phyloP scores from a whole-genome alignment of 495 filamentous ascomycete species.

The Trichoderma virens region DNA sequence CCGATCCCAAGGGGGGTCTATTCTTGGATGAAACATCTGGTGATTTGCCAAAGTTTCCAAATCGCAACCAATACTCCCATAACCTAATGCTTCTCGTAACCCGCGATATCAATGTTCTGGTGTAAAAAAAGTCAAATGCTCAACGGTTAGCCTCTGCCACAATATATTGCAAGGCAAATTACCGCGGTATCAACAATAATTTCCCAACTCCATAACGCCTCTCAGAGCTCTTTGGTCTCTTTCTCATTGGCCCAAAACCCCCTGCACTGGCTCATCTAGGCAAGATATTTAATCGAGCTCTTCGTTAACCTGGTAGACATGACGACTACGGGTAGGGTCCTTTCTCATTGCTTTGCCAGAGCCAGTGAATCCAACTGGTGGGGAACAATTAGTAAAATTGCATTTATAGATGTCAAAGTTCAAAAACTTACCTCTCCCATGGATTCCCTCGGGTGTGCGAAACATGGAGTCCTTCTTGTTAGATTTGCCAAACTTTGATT shows the following conservation, averaged over 20 bases:
- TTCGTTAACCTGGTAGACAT: slow-evolving; percentile 77
- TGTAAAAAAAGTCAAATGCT: neutral
- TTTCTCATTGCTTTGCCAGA: slow-evolving; percentile 93
- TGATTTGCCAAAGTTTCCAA: neutral
- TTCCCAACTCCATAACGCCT: neutral
- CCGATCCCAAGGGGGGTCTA: slow-evolving; percentile 1
- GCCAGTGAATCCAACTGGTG: slow-evolving; percentile 84
- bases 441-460: slow-evolving; percentile 75
- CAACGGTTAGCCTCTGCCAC: neutral
- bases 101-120: neutral
- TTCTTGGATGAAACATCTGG: neutral
- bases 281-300: slow-evolving; percentile 50
- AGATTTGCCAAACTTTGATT: slow-evolving; percentile 68
- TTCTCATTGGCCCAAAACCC: neutral
- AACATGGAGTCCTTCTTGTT: slow-evolving; percentile 95
- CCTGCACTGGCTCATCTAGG: neutral
- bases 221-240: no score
- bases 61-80: neutral
- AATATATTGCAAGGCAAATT: slow-evolving; percentile 1
- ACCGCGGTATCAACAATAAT: slow-evolving; percentile 7
- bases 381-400: slow-evolving; percentile 27
- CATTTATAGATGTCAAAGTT: neutral
- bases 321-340: slow-evolving; percentile 71
- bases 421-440: slow-evolving; percentile 65
- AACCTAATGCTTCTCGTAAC: neutral